A percentile compares a stretch with the other conserved stretches of the same genome.
These are phyloP conservation scores for Primulina huaijiensis DNA, from an alignment of 257 asterid genomes.

Conservation along the genomic window DNA sequence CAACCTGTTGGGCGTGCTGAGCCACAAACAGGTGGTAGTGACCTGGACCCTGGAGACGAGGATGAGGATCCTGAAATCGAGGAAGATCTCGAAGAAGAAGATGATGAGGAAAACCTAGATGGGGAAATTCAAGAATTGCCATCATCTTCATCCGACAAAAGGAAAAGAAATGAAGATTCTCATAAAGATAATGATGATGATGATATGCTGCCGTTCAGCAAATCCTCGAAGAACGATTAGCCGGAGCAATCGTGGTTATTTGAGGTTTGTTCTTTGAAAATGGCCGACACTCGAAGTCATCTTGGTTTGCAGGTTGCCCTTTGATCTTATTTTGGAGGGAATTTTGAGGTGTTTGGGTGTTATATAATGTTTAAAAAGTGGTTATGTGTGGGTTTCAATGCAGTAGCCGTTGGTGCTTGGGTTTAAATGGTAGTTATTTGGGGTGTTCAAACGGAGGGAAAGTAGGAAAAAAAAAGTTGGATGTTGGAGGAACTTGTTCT, in stretches of 20 bases:
- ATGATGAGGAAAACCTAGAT: slow-evolving; percentile 49
- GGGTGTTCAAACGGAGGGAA: slow-evolving; percentile 31
- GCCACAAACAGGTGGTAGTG: slow-evolving; percentile 42
- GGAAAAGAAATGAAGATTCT: slow-evolving; percentile 43
- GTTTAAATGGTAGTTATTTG: slow-evolving; percentile 37
- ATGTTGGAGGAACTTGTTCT: not conserved
- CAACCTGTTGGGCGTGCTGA: slow-evolving; percentile 68
- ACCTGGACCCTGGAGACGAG: slow-evolving; percentile 38
- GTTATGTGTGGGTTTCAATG: slow-evolving; percentile 36
- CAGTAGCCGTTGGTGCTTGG: slow-evolving; percentile 31
- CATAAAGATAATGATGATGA: slow-evolving; percentile 26
- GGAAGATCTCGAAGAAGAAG: slow-evolving; percentile 46
- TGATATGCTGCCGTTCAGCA: slow-evolving; percentile 33
- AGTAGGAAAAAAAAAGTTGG: slow-evolving; percentile 1
- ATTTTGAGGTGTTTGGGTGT: slow-evolving; percentile 28
- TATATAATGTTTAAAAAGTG: slow-evolving; percentile 59
- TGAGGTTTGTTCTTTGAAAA: slow-evolving; percentile 9
- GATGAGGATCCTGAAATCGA: slow-evolving; percentile 45
- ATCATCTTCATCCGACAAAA: slow-evolving; percentile 57
- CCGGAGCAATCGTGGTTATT: slow-evolving; percentile 7
- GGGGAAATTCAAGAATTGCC: slow-evolving; percentile 81
- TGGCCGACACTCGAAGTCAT: slow-evolving; percentile 29
- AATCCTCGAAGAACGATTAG: slow-evolving; percentile 49
- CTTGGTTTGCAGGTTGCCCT: slow-evolving; percentile 15
- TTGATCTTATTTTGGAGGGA: slow-evolving; percentile 60